Percentiles rank a stretch among this genome's conserved stretches.
These are phyloP conservation scores for Coemansia sp. DNA, from an alignment of 192 early-diverging fungal species.

Conservation along the genomic window DNA sequence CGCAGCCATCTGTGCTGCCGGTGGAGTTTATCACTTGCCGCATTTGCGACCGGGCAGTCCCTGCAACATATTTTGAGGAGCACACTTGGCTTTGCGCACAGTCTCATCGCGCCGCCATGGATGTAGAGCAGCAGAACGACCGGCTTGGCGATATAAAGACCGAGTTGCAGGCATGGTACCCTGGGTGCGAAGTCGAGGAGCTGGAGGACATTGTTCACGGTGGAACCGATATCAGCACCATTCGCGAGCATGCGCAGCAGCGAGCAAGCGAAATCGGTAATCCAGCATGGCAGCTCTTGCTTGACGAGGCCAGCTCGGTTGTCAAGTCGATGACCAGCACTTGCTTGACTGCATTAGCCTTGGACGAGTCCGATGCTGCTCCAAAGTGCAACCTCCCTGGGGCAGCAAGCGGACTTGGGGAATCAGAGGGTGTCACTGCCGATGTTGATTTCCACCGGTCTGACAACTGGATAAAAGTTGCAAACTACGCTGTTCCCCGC, in stretches of 20 bases:
- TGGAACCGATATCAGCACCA: slow-evolving; percentile 4
- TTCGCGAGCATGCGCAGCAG: slow-evolving; percentile 11
- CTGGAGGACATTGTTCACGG: slow-evolving; percentile 25
- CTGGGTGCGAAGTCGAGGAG: slow-evolving; percentile 20
- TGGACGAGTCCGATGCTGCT: slow-evolving; percentile 14
- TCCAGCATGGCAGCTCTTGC: slow-evolving; percentile 17
- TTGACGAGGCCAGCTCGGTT: slow-evolving; percentile 5
- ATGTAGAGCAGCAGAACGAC: slow-evolving; percentile 41
- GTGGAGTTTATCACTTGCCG: slow-evolving; percentile 39
- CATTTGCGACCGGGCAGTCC: slow-evolving; percentile 34
- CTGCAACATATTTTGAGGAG: slow-evolving; percentile 37
- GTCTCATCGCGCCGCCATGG: slow-evolving; percentile 43
- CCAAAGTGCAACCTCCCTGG: slow-evolving; percentile 18
- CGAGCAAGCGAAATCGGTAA: slow-evolving; percentile 11
- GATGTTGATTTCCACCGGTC: slow-evolving; percentile 30
- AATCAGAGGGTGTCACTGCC: not conserved
- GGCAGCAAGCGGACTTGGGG: not conserved
- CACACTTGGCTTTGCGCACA: slow-evolving; percentile 46
- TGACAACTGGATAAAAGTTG: slow-evolving; percentile 17
- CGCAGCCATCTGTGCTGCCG: not conserved
- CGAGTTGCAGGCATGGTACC: slow-evolving; percentile 38
- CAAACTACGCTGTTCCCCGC: slow-evolving; percentile 5
- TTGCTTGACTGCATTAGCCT: slow-evolving; percentile 15
- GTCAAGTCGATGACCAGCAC: slow-evolving; percentile 12
- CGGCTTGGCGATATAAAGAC: slow-evolving; percentile 27